Conservation (phyloP, 306 rosid genomes). For the Cercis canadensis region DNA sequence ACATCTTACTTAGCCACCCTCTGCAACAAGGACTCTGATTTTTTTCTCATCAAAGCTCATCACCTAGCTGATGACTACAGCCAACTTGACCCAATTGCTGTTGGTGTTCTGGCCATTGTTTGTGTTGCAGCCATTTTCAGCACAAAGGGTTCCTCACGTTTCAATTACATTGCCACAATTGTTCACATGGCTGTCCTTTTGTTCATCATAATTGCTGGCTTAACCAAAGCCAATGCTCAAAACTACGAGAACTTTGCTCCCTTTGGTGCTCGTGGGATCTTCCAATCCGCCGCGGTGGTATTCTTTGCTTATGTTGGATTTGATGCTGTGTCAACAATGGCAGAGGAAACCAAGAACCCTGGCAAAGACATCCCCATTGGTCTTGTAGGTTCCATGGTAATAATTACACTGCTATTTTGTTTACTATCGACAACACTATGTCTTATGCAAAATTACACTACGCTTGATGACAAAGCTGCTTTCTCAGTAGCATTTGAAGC, state of each 20-base stretch:
- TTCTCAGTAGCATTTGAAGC: conserved; percentile 63
- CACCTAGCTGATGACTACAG: conserved; percentile 35
- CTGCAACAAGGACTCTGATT: conserved; percentile 60
- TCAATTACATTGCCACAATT: conserved; percentile 72
- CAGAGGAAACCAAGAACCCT: conserved; percentile 76
- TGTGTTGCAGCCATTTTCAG: conserved; percentile 51
- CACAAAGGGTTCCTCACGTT: conserved; percentile 72
- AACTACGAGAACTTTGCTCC: conserved; percentile 56
- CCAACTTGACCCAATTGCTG: conserved; percentile 64
- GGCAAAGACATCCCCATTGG: conserved; percentile 77
- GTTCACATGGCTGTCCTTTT: conserved; percentile 53
- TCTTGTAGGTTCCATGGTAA: conserved; percentile 63
- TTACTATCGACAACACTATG: conserved; percentile 61
- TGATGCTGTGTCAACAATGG: conserved; percentile 74
- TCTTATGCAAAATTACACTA: conserved; percentile 50
- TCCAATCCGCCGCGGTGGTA: conserved; percentile 59
- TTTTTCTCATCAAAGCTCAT: conserved; percentile 52
- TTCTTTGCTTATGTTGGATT: conserved; percentile 82
- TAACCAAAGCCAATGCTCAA: conserved; percentile 50
- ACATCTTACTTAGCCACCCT: conserved; percentile 90
- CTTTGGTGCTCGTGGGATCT: conserved; percentile 53
- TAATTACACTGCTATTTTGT: conserved; percentile 50
- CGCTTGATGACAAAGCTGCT: conserved; percentile 58
- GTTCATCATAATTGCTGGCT: conserved; percentile 73
- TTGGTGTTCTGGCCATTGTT: conserved; percentile 38